Conservation (phyloP, 2,329 filamentous ascomycete genomes). For the Sporothrix variecibatus region DNA sequence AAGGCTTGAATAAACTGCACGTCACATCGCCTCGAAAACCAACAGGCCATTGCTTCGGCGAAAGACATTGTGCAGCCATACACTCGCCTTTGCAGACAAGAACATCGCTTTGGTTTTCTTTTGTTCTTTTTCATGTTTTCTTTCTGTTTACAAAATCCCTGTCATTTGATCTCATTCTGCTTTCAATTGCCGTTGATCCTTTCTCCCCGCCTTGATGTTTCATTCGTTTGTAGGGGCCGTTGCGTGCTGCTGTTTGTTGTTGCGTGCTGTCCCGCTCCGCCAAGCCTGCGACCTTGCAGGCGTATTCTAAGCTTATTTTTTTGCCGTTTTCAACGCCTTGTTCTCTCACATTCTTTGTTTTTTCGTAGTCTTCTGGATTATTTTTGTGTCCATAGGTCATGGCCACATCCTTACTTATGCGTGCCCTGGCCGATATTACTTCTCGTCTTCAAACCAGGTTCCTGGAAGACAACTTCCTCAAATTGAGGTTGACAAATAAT, state of each 20-base stretch:
- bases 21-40: not conserved
- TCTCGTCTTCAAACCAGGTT: not conserved
- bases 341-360: not conserved
- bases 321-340: not conserved
- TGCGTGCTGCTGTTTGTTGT: not conserved
- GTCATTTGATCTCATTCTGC: not conserved
- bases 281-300: not conserved
- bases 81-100: too few relatives aligned
- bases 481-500: not conserved
- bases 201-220: not conserved
- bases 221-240: not conserved
- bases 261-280: not conserved
- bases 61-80: too few relatives aligned
- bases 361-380: not conserved
- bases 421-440: not conserved
- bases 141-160: not conserved
- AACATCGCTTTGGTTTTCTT: too few relatives aligned
- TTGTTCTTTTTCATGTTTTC: not conserved
- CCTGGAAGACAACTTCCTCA: not conserved
- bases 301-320: not conserved
- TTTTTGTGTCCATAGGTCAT: not conserved
- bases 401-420: too few relatives aligned
- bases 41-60: not conserved
- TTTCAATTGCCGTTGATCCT: not conserved
- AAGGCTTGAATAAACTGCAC: not conserved